Base-by-base conservation (phyloP, 805 yeast species). In the Peterozyma xylosa region DNA sequence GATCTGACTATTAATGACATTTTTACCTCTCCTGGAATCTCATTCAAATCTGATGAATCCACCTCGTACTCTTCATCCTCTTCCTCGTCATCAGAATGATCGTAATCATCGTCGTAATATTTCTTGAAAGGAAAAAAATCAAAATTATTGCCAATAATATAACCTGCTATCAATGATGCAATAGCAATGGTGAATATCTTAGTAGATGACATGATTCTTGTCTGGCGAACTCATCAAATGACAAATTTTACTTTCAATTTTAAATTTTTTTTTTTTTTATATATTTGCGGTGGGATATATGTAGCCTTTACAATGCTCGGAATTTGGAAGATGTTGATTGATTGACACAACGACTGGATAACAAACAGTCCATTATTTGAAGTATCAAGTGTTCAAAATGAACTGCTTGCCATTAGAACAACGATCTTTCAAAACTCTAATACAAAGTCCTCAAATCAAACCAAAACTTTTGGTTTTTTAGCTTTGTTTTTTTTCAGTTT, bases 1-100 rank as follows among this genome's bases (percentile, higher is more conserved):
- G 82, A 85, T 48, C 99, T 78, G 4, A 93, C 88, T 3, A 89
- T 79, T 21, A 93, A 67, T 0, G 93, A 89, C 96, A 91, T 84
- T 54, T 85, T 68, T 11, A 83, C 86, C 58, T 85, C 93, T 1
- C 93, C 95, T 1, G 85, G 85, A 2, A 84, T 64, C 14, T 74
- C 79, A 53, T 83, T 83, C 50, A 86, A 63, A 1, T 75, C 62
- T 0, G 67, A 62, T 0, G 88, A 80, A 50, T 84, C 76, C 39
- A 83, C 70, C 42, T 78, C 84, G 30, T 73, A 58, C 27, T 73
- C 80, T 41, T 71, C 76, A 17, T 77, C 82, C 11, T 69, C 73
- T 3, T 70, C 75, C 15, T 67, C 75, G 18, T 64, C 70, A 3
- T 61, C 61, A 16, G 68, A 73, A 3, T 64, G 66, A 1, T 61